Percentiles rank a stretch among this genome's conserved stretches.
phyloP scores from a whole-genome alignment of 2,329 filamentous ascomycete genomes.

The Daldinia sp. region DNA sequence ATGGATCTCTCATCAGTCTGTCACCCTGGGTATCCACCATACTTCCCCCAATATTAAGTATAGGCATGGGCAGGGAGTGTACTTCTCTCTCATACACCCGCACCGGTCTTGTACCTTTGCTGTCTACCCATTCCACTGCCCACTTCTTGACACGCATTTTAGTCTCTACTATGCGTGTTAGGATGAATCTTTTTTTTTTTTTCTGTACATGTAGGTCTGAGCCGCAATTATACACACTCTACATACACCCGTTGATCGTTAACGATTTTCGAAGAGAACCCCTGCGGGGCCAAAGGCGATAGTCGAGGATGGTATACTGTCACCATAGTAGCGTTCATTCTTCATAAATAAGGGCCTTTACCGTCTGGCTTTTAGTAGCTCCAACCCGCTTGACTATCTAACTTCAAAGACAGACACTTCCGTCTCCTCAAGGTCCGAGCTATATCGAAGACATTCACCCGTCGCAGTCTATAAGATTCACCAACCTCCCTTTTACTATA shows the following conservation, averaged over 20 bases:
- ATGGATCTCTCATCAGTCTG: conserved; percentile 13
- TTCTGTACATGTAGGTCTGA: not conserved
- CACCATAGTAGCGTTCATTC: conserved; percentile 9
- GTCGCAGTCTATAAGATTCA: not conserved
- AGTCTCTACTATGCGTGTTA: not conserved
- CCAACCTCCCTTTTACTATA: not conserved
- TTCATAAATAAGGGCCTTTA: conserved; percentile 26
- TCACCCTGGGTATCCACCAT: not conserved
- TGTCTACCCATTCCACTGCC: not conserved
- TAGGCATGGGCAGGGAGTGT: not conserved
- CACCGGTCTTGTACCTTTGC: not conserved
- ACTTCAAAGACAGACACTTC: conserved; percentile 17
- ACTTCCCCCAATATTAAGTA: conserved; percentile 25
- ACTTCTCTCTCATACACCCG: not conserved
- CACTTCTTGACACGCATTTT: not conserved
- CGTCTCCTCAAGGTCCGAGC: not conserved
- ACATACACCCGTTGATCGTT: conserved; percentile 10
- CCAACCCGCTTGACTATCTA: not conserved
- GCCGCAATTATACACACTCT: conserved; percentile 20
- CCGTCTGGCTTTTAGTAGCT: conserved; percentile 16
- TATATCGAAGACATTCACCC: not conserved
- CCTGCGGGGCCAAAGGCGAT: conserved; percentile 4
- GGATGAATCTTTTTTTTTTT: not conserved
- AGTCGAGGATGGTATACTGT: conserved; percentile 13
- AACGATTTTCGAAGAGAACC: conserved; percentile 8